These are phyloP conservation scores for Spergularia bocconei DNA, from an alignment of 148 eudicot species.

Conservation along the genomic window DNA sequence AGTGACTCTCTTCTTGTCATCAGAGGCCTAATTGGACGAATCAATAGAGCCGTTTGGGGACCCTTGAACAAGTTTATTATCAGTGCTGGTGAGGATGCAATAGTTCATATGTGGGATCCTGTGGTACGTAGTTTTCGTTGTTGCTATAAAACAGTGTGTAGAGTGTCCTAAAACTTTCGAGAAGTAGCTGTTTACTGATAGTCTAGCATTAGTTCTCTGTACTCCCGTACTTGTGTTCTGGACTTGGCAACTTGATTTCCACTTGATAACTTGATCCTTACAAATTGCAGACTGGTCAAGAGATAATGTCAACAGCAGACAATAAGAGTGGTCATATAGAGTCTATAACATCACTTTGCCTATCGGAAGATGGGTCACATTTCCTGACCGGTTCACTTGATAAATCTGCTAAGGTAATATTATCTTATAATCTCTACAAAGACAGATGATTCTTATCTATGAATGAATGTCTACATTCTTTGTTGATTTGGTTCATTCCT, in stretches of 20 bases:
- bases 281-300: slow-evolving; percentile 64
- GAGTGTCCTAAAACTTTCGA: background rate
- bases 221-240: background rate
- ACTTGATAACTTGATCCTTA: slow-evolving; percentile 2
- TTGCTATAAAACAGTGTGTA: background rate
- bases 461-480: background rate
- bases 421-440: background rate
- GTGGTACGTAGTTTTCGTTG: slow-evolving; percentile 40
- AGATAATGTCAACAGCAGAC: slow-evolving; percentile 60
- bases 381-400: slow-evolving; percentile 87
- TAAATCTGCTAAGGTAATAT: slow-evolving; percentile 81
- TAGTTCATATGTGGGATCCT: slow-evolving; percentile 86
- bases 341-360: slow-evolving; percentile 67
- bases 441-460: background rate
- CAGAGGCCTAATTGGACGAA: slow-evolving; percentile 83
- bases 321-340: slow-evolving; percentile 67
- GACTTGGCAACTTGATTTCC: background rate
- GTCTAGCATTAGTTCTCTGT: background rate
- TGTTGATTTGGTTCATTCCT: slow-evolving; percentile 3
- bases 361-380: slow-evolving; percentile 80
- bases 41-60: slow-evolving; percentile 97
- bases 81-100: slow-evolving; percentile 92
- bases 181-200: background rate
- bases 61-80: slow-evolving; percentile 78
- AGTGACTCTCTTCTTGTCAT: slow-evolving; percentile 63